phyloP scores from a whole-genome alignment of 2,329 filamentous ascomycete species.

The Cytospora mali region DNA sequence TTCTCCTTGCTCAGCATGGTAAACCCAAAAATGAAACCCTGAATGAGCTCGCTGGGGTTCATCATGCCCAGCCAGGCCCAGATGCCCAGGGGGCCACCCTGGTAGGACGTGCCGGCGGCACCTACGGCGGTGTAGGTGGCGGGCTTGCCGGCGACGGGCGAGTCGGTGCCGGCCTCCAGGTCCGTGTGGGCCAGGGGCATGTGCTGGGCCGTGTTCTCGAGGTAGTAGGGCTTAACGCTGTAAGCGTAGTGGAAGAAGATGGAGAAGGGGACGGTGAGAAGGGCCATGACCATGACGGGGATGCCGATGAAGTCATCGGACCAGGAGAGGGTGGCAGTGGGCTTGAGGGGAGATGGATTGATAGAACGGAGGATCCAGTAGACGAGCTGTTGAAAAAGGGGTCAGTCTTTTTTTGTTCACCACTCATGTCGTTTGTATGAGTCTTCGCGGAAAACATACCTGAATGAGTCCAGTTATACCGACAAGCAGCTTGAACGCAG shows the following conservation, averaged over 20 bases:
- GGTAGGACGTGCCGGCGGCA: conserved; percentile 30
- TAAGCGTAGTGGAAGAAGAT: conserved; percentile 35
- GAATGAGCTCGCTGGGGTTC: conserved; percentile 31
- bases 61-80: conserved; percentile 31
- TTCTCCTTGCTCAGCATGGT: conserved; percentile 26
- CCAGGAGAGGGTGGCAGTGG: conserved; percentile 32
- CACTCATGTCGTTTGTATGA: background rate
- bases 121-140: conserved; percentile 13
- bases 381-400: conserved; percentile 28
- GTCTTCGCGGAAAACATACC: conserved; percentile 31
- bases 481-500: conserved; percentile 41
- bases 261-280: conserved; percentile 35
- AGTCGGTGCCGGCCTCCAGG: conserved; percentile 1
- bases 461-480: conserved; percentile 36
- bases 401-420: background rate
- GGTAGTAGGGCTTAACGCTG: conserved; percentile 32
- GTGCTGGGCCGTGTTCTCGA: conserved; percentile 24
- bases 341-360: conserved; percentile 26
- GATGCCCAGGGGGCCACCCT: conserved; percentile 32
- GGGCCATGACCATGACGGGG: conserved; percentile 33
- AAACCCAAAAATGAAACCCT: conserved; percentile 23
- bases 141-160: background rate
- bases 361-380: conserved; percentile 35
- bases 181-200: conserved; percentile 17
- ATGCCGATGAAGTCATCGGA: conserved; percentile 36